Evolutionary conservation across 495 filamentous ascomycete species (phyloP).

Genomic region (Penicillium cosmopolitanum): DNA sequence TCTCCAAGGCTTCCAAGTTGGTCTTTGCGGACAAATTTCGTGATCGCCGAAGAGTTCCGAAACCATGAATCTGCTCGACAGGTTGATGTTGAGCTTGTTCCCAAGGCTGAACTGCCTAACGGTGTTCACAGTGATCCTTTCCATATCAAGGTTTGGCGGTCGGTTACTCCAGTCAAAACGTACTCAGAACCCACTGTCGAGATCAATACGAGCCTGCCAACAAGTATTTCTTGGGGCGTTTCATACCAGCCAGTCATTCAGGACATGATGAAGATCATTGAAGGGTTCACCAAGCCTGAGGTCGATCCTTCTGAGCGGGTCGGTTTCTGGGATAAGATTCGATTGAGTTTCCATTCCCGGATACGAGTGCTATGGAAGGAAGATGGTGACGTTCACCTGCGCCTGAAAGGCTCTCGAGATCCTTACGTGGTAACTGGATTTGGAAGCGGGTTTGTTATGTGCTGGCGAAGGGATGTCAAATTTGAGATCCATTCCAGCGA

Average conservation of each 20-base stretch:
- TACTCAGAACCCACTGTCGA: constrained; percentile 90
- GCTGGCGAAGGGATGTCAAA: constrained; percentile 89
- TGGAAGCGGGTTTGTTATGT: constrained; percentile 95
- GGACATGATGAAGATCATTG: constrained; percentile 99
- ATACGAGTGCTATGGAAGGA: constrained; percentile 88
- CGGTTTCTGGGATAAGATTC: constrained; percentile 99
- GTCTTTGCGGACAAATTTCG: constrained; percentile 88
- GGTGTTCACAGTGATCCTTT: constrained; percentile 57
- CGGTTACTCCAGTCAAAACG: constrained; percentile 92
- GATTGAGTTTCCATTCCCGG: constrained; percentile 92
- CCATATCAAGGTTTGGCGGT: constrained; percentile 83
- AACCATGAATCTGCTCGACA: constrained; percentile 75
- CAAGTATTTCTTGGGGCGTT: constrained; percentile 93
- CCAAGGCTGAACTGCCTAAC: constrained; percentile 58
- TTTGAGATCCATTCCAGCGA: constrained; percentile 82
- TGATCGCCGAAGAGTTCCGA: constrained; percentile 92
- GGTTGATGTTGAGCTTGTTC: constrained; percentile 84
- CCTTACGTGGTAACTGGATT: constrained; percentile 92
- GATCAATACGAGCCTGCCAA: constrained; percentile 90
- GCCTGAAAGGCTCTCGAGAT: constrained; percentile 88
- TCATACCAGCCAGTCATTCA: constrained; percentile 98
- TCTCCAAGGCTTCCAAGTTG: constrained; percentile 79
- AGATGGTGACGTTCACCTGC: constrained; percentile 93
- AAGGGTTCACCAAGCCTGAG: constrained; percentile 94
- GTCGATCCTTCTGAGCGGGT: constrained; percentile 90